Base-by-base conservation (phyloP, 2,329 filamentous ascomycete species). In the Fusarium lateritium region DNA sequence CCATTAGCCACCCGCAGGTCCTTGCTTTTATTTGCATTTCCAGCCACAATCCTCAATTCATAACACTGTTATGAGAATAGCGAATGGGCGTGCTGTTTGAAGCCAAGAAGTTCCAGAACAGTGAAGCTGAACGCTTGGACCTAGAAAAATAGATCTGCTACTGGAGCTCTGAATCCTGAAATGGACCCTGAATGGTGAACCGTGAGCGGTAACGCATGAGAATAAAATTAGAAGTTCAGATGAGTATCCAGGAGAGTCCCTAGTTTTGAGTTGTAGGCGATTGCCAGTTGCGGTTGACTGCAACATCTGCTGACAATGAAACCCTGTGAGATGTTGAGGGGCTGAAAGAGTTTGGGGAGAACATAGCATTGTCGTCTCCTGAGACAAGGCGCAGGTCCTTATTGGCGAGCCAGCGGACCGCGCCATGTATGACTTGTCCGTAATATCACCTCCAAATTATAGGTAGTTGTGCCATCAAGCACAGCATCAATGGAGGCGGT, bases 401-500 rank as follows among this genome's bases (percentile, higher is more conserved):
- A 54, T 63, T 62, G 66, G 49, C 24, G 50, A 70, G 50, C 47
- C 28, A 31, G 57, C 26, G 38, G 50, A 44, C 57, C 40, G 55
- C 51, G 52, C 43, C 36, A 52, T 45, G 40, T 46, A 54, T 59
- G 56, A 59, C 62, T 63, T 63, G 58, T 36, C 43, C 42, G 40
- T 50, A 44, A 67, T 57, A 63, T 52, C 55, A 65, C 34, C 26
- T 17, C 50, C 13, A 39, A 54, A 28, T 47, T 57, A 50, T 55
- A 58, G 28, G 36, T 56, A 51, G 38, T 52, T 46, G 61, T 55
- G 47, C 34, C 44, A 56, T 46, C 39, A 40, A 52, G 44, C 36
- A 69, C 62, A 43, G 58, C 67, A 70, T 60, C 31, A 43, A 46
- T 26, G 46, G 62, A 61, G 64, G 61, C 56, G 67, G 70, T 67